phyloP scores from a whole-genome alignment of 768 basidiomycete genomes.

The Tylopilus subfusipes region DNA sequence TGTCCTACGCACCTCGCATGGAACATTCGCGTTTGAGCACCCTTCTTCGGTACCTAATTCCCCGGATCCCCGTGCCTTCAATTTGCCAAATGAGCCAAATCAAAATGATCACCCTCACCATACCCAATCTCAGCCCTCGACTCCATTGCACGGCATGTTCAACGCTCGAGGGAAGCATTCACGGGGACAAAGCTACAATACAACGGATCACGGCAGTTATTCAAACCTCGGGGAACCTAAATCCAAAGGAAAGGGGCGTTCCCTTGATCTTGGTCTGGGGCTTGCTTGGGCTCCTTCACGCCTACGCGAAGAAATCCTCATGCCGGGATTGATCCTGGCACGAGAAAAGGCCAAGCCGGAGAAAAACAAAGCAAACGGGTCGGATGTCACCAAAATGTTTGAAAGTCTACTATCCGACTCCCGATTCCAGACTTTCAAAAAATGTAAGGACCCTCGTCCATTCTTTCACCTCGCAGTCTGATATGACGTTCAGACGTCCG shows the following conservation, averaged over 20 bases:
- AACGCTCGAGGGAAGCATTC: constrained; percentile 30
- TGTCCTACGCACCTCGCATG: constrained; percentile 45
- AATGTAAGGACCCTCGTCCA: constrained; percentile 46
- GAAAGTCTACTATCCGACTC: constrained; percentile 34
- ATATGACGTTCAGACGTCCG: constrained; percentile 52
- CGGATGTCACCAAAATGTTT: constrained; percentile 38
- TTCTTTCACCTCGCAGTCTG: constrained; percentile 5
- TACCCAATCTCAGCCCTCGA: constrained; percentile 9
- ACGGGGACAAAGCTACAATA: constrained; percentile 25
- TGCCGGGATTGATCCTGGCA: constrained; percentile 38
- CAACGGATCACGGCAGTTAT: constrained; percentile 22
- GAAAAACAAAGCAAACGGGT: constrained; percentile 16
- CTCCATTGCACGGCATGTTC: constrained; percentile 30
- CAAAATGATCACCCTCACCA: constrained; percentile 2
- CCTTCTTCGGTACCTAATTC: constrained; percentile 51
- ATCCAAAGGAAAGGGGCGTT: constrained; percentile 56
- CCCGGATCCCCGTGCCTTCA: constrained; percentile 21
- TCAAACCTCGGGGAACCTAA: constrained; percentile 16
- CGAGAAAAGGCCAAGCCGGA: constrained; percentile 29
- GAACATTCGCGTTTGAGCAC: constrained; percentile 66
- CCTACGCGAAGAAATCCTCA: constrained; percentile 62
- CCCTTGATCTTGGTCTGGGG: constrained; percentile 66
- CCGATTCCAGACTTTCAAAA: constrained; percentile 48
- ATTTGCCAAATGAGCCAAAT: constrained; percentile 15
- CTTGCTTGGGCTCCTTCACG: constrained; percentile 70